Conservation (phyloP, 2,329 filamentous ascomycete species). For the Alternaria ventricosa region DNA sequence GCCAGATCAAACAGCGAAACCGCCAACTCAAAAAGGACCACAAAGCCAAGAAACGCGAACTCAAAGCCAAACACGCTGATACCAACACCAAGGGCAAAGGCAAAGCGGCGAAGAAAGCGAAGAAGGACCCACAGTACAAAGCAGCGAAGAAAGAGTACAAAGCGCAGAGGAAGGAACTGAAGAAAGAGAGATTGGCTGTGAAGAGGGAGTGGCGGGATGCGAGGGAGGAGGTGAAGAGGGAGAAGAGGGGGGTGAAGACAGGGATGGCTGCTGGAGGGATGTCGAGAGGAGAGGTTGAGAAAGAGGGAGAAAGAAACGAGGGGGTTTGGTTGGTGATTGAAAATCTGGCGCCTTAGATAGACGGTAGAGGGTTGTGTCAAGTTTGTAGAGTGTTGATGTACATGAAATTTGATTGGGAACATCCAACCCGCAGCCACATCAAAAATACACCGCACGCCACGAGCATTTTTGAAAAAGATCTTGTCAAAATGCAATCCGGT, state of each 20-base stretch:
- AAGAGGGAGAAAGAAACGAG: constrained; percentile 4
- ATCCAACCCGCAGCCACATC: no score
- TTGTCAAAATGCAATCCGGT: constrained; percentile 35
- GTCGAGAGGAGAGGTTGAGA: not conserved
- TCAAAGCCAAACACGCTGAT: constrained; percentile 17
- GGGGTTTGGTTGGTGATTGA: constrained; percentile 42
- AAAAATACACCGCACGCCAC: no score
- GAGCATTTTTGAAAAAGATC: constrained; percentile 25
- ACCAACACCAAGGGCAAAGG: constrained; percentile 18
- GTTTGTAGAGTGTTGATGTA: no score
- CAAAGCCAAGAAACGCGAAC: constrained; percentile 23
- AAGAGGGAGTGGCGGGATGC: constrained; percentile 27
- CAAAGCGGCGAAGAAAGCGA: constrained; percentile 22
- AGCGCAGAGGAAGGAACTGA: constrained; percentile 28
- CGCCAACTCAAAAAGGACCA: constrained; percentile 27
- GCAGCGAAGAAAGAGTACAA: constrained; percentile 31
- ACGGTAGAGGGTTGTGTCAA: no score
- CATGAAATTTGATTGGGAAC: no score
- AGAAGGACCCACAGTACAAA: constrained; percentile 31
- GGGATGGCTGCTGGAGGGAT: not conserved
- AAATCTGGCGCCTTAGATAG: constrained; percentile 31
- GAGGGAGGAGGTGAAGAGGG: constrained; percentile 14
- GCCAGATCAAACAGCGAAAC: constrained; percentile 13
- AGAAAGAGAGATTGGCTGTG: constrained; percentile 15
- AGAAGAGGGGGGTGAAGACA: not conserved